Evolutionary conservation across 1,284 basidiomycete species (phyloP), one percentile per base, ranked within the genome.

Genomic region (Apiotrichum laibachii): DNA sequence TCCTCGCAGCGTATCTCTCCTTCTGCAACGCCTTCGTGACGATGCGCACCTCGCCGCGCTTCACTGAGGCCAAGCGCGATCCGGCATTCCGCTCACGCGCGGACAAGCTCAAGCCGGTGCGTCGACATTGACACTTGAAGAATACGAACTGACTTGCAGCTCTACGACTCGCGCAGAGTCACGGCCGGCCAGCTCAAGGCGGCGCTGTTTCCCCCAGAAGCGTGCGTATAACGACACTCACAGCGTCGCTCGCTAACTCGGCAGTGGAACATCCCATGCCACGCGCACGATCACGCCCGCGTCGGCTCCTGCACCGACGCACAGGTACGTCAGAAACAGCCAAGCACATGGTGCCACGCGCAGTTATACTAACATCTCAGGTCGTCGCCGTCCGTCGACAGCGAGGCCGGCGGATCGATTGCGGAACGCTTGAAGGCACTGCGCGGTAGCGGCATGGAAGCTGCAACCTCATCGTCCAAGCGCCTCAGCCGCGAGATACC

Each of bases 351-450:
- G 49, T 26, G 34, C 37, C 43, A 5, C 2, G 15, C 3, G 11
- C 16, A 33, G 12, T 15, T 45, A 11, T 31, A 31, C 34, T 31
- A 22, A 26, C 37, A 33, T n/a, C 5, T 12, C 55, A 37, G 50
- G 37, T 18, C 50, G 9, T 51, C 52, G 6, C 37, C 63, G 10
- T 16, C 56, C 15, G 53, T 63, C 3, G 62, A 66, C 44, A 56
- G 59, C 8, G 61, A 64, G 34, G 43, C 56, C 0, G 67, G 67
- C 22, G 79, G 78, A 13, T 76, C 73, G 48, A 75, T 80, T 31
- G 74, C 74, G 7, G 77, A 79, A 57, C 63, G 79, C 35, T 75
- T 80, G 72, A 72, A 70, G 42, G 74, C 75, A 13, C 63, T 80
- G 1, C 62, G 66, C 18, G 74, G 73, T 4, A 72, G 69, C 21